phyloP scores from a whole-genome alignment of 192 early-diverging fungal species.

The Rhizophlyctis rosea region DNA sequence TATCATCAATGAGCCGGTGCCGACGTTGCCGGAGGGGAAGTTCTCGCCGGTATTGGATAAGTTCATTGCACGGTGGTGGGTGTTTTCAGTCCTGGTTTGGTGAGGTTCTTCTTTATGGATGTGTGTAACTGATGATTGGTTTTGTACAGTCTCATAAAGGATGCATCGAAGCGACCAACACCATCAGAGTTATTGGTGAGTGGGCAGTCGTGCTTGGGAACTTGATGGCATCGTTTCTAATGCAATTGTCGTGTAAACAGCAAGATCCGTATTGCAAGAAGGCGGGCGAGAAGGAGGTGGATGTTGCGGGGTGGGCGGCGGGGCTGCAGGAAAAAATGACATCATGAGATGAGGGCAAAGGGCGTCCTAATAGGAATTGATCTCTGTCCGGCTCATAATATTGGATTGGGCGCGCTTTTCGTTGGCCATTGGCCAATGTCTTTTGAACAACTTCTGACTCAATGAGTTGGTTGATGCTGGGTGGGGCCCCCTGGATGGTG shows the following conservation, averaged over 20 bases:
- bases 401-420: too few relatives aligned
- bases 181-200: conserved; percentile 23
- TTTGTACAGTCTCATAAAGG: conserved; percentile 38
- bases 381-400: too few relatives aligned
- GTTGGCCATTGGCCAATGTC: too few relatives aligned
- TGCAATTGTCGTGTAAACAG: too few relatives aligned
- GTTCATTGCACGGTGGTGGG: conserved; percentile 71
- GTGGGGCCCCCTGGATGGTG: too few relatives aligned
- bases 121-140: neutral
- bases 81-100: neutral
- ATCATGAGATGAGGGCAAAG: too few relatives aligned
- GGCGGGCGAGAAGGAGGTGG: conserved; percentile 18
- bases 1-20: conserved; percentile 87
- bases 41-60: conserved; percentile 69
- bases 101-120: neutral
- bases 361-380: too few relatives aligned
- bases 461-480: too few relatives aligned
- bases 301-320: conserved; percentile 25
- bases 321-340: too few relatives aligned
- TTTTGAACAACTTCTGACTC: too few relatives aligned
- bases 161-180: conserved; percentile 25
- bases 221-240: too few relatives aligned
- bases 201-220: too few relatives aligned
- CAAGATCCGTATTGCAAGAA: conserved; percentile 18
- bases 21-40: conserved; percentile 64